Percentiles rank a stretch among this genome's conserved stretches.
These are phyloP conservation scores for Candolleomyces aberdarensis DNA, from an alignment of 768 basidiomycete genomes.

Conservation along the genomic window DNA sequence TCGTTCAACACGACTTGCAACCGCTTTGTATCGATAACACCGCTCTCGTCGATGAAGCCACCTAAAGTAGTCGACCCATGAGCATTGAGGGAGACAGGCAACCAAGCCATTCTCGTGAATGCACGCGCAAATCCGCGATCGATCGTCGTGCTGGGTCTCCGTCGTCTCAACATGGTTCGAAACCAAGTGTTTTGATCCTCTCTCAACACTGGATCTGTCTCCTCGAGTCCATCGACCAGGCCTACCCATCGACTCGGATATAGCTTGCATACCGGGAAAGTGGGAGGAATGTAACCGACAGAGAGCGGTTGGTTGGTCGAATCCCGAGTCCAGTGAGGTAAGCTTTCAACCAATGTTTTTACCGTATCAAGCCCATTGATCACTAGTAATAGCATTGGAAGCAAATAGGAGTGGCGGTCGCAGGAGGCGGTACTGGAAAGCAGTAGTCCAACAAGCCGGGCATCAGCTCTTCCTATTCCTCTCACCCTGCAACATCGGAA, in stretches of 20 bases:
- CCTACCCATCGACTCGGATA: slow-evolving; percentile 63
- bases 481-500: slow-evolving; percentile 14
- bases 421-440: slow-evolving; percentile 2
- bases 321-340: slow-evolving; percentile 26
- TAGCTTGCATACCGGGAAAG: slow-evolving; percentile 70
- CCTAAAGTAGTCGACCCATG: no score
- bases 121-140: no score
- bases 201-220: slow-evolving; percentile 39
- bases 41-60: no score
- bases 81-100: no score
- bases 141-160: slow-evolving; percentile 47
- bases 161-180: slow-evolving; percentile 47
- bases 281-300: slow-evolving; percentile 66
- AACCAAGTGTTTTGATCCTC: slow-evolving; percentile 40
- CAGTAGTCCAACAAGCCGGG: slow-evolving; percentile 1
- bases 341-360: background rate
- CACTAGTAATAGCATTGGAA: slow-evolving; percentile 1
- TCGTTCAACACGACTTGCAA: no score
- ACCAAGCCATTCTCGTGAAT: no score
- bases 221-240: slow-evolving; percentile 34
- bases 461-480: slow-evolving; percentile 8
- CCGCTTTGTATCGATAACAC: no score
- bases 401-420: slow-evolving; percentile 5
- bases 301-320: background rate
- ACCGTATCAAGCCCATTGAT: background rate